Percentiles rank a stretch among this genome's conserved stretches.
Evolutionary conservation across 352 stramenopile species (phyloP).

Genomic region (Globisporangium megalacanthum): DNA sequence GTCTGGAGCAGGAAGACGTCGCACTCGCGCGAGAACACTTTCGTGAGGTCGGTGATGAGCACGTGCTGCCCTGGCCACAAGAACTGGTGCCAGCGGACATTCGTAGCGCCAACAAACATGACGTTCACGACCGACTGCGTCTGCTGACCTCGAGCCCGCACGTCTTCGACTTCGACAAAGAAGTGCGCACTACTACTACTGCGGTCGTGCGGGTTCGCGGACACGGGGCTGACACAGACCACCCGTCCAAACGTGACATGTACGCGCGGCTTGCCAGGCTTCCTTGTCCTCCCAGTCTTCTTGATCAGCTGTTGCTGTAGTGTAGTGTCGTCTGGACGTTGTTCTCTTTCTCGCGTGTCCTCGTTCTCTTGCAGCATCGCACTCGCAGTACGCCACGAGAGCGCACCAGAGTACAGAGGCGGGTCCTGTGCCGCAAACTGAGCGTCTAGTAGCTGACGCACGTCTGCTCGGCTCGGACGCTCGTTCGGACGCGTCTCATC

Average conservation of each 20-base stretch:
- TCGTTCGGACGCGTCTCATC: neutral
- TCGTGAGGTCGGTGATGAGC: slow-evolving; percentile 56
- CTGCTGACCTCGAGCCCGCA: neutral
- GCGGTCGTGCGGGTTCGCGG: slow-evolving; percentile 30
- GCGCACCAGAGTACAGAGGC: slow-evolving; percentile 35
- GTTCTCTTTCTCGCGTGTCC: neutral
- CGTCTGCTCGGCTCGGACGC: slow-evolving; percentile 16
- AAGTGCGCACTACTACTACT: slow-evolving; percentile 34
- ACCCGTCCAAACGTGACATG: slow-evolving; percentile 46
- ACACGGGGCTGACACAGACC: slow-evolving; percentile 44
- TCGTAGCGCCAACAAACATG: slow-evolving; percentile 33
- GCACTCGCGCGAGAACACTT: slow-evolving; percentile 58
- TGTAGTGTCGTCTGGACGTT: neutral
- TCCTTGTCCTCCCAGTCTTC: slow-evolving; percentile 2
- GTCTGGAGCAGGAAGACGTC: slow-evolving; percentile 57
- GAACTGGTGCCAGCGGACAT: slow-evolving; percentile 43
- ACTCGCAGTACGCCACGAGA: slow-evolving; percentile 14
- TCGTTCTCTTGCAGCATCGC: slow-evolving; percentile 1
- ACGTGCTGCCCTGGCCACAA: slow-evolving; percentile 31
- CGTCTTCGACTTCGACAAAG: slow-evolving; percentile 59
- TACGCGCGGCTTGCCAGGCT: slow-evolving; percentile 28
- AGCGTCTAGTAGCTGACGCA: slow-evolving; percentile 18
- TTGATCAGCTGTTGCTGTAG: neutral
- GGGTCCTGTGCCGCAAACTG: slow-evolving; percentile 34
- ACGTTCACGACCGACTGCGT: slow-evolving; percentile 28